Conservation (phyloP, 176 grass and related monocot genomes). For the Avena eriantha region DNA sequence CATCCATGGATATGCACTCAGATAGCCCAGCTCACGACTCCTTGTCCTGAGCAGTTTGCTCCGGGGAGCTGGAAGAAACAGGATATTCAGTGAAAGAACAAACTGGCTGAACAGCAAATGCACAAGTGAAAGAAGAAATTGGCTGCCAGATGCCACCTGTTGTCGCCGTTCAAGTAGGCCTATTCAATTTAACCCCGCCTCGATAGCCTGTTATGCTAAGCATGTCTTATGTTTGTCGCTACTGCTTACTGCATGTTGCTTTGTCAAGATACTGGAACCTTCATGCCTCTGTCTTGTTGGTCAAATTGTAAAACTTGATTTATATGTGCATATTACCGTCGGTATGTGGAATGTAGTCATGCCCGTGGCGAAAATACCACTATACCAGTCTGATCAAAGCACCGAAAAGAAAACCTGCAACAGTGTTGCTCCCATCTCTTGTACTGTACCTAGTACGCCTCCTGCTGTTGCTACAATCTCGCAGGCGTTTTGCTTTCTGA, state of each 20-base stretch:
- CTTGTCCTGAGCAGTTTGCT: constrained; percentile 37
- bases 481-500: constrained; percentile 19
- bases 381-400: neutral
- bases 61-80: constrained; percentile 24
- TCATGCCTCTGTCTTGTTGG: constrained; percentile 34
- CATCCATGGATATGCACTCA: constrained; percentile 74
- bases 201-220: constrained; percentile 47
- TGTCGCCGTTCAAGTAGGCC: constrained; percentile 45
- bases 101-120: constrained; percentile 17
- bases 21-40: constrained; percentile 57
- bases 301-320: constrained; percentile 43
- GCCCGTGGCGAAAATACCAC: neutral
- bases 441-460: neutral
- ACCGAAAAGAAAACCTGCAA: constrained; percentile 13
- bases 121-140: constrained; percentile 30
- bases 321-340: constrained; percentile 57
- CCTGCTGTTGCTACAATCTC: neutral
- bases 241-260: neutral
- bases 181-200: constrained; percentile 51
- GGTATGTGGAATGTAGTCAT: constrained; percentile 15
- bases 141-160: neutral
- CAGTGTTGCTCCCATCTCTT: neutral
- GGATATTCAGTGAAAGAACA: constrained; percentile 33
- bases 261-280: constrained; percentile 51
- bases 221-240: constrained; percentile 38